Evolutionary conservation across 2,329 filamentous ascomycete genomes (phyloP), one percentile per base, ranked within the genome.

Genomic region (Nigrospora osmanthi): DNA sequence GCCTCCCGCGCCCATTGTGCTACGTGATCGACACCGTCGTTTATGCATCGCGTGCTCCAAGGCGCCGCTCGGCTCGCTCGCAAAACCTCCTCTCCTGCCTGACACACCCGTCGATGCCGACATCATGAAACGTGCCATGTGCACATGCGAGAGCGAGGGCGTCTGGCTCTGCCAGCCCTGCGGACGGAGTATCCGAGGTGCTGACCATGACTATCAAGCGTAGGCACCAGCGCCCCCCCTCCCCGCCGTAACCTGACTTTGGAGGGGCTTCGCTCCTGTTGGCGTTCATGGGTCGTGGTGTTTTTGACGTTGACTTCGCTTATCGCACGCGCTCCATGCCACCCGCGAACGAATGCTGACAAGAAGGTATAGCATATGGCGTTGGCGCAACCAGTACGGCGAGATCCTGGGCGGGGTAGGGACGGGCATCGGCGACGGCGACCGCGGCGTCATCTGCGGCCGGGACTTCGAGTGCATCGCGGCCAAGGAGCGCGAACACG

Each of bases 151-250:
- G 2, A 63, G 63, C 2, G 65, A 77, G 11, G 76, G 76, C 5
- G 80, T 94, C 39, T 96, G 88, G 86, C 79, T 96, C 23, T 97
- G 90, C 64, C 80, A 86, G 51, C 81, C 85, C 2, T 96, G 91
- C 54, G 89, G 89, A 2, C 79, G 84, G 49, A 78, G 79, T 44
- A 80, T 94, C 43, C 72, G 78, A 19, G 72, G 67, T 35, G 70
- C 73, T 16, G 80, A 84, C 53, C 65, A 70, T 43, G 75, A 81
- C 45, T 83, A 84, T 49, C 70, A 73, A 55, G 66, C 72, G 77
- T 80, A 64, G 37, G 68, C 60, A 13, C 33, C 39, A 36, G 41
- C 52, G 13, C 30, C 41, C n/a, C n/a, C n/a, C n/a, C n/a, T n/a
- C n/a, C n/a, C n/a, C n/a, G n/a, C n/a, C 35, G 36, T 45, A 28